Base-by-base conservation (phyloP, 352 stramenopile species). In the Pythium oligandrum region DNA sequence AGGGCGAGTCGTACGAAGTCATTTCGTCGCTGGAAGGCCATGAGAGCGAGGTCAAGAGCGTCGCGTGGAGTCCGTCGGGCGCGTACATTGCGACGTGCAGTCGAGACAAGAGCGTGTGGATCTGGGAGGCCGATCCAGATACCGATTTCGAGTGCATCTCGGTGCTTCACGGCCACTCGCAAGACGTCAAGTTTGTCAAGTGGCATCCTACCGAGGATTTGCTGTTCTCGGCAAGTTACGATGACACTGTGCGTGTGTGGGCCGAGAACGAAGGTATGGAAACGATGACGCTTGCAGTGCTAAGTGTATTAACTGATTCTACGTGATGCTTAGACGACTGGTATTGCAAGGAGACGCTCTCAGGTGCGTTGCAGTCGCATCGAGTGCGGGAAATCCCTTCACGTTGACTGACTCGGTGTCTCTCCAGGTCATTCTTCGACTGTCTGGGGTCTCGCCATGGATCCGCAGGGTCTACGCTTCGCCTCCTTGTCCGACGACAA, bases 61-160 rank as follows among this genome's bases (percentile, higher is more conserved):
- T 99, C 11, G 75, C 85, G 31, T 99, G 95, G 95, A 99, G 95
- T 66, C 66, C 78, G 1, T 97, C 90, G 8, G 96, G 93, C 0
- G 75, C 82, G 26, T 88, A 98, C 43, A 66, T 99, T 33, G 97
- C 97, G n/a, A 99, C 92, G 6, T 99, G 96, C 71, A 96, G 95
- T 44, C 80, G 96, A n/a, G 96, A 99, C 75, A 99, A 99, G 71
- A 98, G 86, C 61, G 87, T 99, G 46, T 99, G 96, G 96, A 93
- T 99, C 64, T 99, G 96, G 96, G 96, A 99, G 64, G 96, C 78
- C 32, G 86, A 96, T 11, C 75, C 88, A 1, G 91, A 96, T 45
- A 95, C 86, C 40, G 95, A 98, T 60, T 99, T 98, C 71, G 97
- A 99, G 79, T 99, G 96, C 70, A 76, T 98, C 33, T 95, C 92